Evolutionary conservation across 2,329 filamentous ascomycete species (phyloP), one percentile per base, ranked within the genome.

Genomic region (Thelonectria discophora): DNA sequence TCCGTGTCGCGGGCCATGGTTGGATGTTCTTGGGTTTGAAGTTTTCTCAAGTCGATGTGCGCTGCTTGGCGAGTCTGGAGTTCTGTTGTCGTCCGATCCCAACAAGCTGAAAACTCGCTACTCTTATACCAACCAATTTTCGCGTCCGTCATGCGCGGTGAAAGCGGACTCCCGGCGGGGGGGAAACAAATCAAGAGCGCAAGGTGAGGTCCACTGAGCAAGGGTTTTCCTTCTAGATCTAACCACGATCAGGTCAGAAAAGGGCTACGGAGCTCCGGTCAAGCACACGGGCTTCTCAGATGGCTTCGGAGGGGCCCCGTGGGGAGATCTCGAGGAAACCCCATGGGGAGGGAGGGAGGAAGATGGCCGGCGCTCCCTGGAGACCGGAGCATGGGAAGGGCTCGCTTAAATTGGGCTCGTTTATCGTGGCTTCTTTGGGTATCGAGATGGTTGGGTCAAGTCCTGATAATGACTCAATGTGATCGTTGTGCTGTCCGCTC

Each of bases 91-190:
- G 20, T 46, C 27, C 21, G 43, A 24, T 13, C 10, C 7, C 43
- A 5, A 12, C 9, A 24, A 11, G 11, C 43, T 18, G 43, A 24
- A n/a, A 46, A 11, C 11, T 13, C 8, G 20, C 20, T 12, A 5
- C 43, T 46, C 43, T 46, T 46, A 46, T 46, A 46, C 17, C 18
- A n/a, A 27, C 10, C 21, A 13, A 5, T 37, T 37, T 37, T 37
- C 15, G 34, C 34, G 15, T 21, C 20, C 11, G 18, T 21, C 42
- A 11, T 24, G 21, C 15, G 15, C 9, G 18, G 43, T 27, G 21
- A 15, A 46, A 24, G 24, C 43, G 43, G 43, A 46, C 43, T 46
- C 43, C 43, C 43, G 43, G 43, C 13, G 37, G n/a, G 37, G 37
- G 37, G 5, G n/a, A 40, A 42, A 20, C 2, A 20, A 42, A 42